Evolutionary conservation across 176 grass and related monocot genomes (phyloP).

Genomic region (Avena insularis): DNA sequence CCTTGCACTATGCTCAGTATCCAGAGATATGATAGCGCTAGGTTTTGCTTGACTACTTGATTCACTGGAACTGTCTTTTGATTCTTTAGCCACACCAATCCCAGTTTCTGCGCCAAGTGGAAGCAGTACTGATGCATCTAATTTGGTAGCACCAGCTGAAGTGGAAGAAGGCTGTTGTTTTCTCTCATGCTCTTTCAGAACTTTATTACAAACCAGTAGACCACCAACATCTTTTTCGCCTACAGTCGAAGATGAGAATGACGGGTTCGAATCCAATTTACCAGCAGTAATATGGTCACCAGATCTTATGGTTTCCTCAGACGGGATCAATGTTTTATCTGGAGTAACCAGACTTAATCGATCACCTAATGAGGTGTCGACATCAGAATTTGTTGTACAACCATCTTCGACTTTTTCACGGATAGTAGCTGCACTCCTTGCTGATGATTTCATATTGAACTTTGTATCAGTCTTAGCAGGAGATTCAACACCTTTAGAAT

Average conservation of each 20-base stretch:
- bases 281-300: slow-evolving; percentile 13
- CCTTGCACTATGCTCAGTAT: slow-evolving; percentile 38
- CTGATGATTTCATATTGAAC: slow-evolving; percentile 24
- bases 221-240: slow-evolving; percentile 20
- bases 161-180: slow-evolving; percentile 37
- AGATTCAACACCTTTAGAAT: slow-evolving; percentile 47
- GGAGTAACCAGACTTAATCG: slow-evolving; percentile 19
- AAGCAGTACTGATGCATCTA: slow-evolving; percentile 12
- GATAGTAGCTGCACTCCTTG: slow-evolving; percentile 16
- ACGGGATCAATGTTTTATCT: slow-evolving; percentile 25
- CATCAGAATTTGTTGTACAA: slow-evolving; percentile 36
- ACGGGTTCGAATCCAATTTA: slow-evolving; percentile 37
- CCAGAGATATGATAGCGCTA: slow-evolving; percentile 8
- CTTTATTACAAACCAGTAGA: slow-evolving; percentile 28
- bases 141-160: slow-evolving; percentile 37
- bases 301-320: slow-evolving; percentile 47
- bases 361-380: slow-evolving; percentile 26
- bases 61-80: slow-evolving; percentile 54
- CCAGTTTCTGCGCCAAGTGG: slow-evolving; percentile 39
- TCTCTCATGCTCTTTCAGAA: slow-evolving; percentile 43
- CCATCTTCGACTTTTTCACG: slow-evolving; percentile 56
- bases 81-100: slow-evolving; percentile 44
- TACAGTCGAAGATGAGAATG: not conserved
- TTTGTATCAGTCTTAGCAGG: slow-evolving; percentile 19
- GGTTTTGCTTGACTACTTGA: slow-evolving; percentile 43